A percentile compares a stretch with the other conserved stretches of the same genome.
These are phyloP conservation scores for Sporothrix phasma DNA, from an alignment of 2,329 filamentous ascomycete genomes.

Conservation along the genomic window DNA sequence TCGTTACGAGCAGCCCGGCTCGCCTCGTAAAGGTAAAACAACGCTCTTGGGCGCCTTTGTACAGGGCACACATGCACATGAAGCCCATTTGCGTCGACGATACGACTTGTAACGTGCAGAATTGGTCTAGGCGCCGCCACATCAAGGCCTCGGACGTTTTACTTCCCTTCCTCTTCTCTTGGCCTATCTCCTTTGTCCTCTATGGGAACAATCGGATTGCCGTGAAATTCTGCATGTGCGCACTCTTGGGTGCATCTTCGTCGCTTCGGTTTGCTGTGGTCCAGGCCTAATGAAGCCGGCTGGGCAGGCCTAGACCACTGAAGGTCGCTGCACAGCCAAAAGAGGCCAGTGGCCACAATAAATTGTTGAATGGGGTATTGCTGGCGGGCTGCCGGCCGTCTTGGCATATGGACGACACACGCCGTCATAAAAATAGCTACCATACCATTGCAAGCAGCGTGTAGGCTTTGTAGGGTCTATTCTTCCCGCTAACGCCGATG, in stretches of 20 bases:
- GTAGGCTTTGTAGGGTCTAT: too few relatives aligned
- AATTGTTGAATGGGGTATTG: too few relatives aligned
- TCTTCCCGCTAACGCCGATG: conserved; percentile 8
- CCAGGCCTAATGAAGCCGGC: neutral
- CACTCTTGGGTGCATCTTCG: neutral
- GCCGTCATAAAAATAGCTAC: neutral
- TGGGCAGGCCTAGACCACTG: neutral
- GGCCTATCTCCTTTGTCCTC: neutral
- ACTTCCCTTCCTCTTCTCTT: neutral
- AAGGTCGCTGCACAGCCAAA: neutral
- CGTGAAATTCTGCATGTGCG: neutral
- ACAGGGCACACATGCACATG: neutral
- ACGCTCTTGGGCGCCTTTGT: neutral
- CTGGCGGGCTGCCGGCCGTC: conserved; percentile 5
- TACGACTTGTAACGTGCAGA: neutral
- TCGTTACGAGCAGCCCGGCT: neutral
- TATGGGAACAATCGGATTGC: neutral
- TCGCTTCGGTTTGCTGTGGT: neutral
- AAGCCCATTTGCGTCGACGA: neutral
- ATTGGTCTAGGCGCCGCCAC: neutral
- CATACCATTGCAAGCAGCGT: too few relatives aligned
- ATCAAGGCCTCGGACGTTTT: neutral
- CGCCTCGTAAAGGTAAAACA: neutral
- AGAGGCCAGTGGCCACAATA: neutral
- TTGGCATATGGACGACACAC: neutral